These are phyloP conservation scores for Cladosporium sp. DNA, from an alignment of 2,329 filamentous ascomycete species.

Conservation along the genomic window DNA sequence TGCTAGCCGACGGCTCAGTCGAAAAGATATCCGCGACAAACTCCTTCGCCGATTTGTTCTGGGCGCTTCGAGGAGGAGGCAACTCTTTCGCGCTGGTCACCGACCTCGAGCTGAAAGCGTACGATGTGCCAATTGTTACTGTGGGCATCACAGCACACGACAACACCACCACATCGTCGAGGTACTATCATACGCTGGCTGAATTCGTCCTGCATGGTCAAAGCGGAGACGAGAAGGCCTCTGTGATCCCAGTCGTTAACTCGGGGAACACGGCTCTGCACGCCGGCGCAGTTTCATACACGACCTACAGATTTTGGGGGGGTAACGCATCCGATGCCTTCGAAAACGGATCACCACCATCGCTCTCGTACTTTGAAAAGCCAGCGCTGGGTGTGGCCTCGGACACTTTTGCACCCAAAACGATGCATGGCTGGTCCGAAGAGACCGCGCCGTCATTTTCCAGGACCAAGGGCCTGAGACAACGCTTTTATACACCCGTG, in stretches of 20 bases:
- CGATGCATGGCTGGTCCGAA: slow-evolving; percentile 6
- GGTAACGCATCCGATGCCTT: background rate
- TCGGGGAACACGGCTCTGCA: background rate
- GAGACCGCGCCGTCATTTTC: slow-evolving; percentile 3
- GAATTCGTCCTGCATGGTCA: slow-evolving; percentile 8
- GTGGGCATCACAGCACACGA: background rate
- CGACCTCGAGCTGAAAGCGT: slow-evolving; percentile 12
- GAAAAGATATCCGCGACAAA: slow-evolving; percentile 16
- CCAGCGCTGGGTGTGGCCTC: background rate
- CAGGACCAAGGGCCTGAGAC: background rate
- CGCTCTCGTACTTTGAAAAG: background rate
- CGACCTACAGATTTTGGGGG: slow-evolving; percentile 9
- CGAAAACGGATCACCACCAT: background rate
- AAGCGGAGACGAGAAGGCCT: slow-evolving; percentile 1
- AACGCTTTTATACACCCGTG: slow-evolving; percentile 1
- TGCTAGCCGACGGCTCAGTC: slow-evolving; percentile 20
- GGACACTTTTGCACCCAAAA: slow-evolving; percentile 7
- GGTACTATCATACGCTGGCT: slow-evolving; percentile 2
- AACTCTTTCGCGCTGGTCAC: slow-evolving; percentile 24
- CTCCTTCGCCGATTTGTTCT: slow-evolving; percentile 21
- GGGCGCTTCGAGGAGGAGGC: slow-evolving; percentile 23
- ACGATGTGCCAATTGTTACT: background rate
- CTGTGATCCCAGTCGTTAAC: slow-evolving; percentile 1
- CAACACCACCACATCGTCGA: background rate
- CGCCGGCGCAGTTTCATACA: background rate